These are phyloP conservation scores for Ascoidea rubescens DNA, from an alignment of 805 yeast species.

Conservation along the genomic window DNA sequence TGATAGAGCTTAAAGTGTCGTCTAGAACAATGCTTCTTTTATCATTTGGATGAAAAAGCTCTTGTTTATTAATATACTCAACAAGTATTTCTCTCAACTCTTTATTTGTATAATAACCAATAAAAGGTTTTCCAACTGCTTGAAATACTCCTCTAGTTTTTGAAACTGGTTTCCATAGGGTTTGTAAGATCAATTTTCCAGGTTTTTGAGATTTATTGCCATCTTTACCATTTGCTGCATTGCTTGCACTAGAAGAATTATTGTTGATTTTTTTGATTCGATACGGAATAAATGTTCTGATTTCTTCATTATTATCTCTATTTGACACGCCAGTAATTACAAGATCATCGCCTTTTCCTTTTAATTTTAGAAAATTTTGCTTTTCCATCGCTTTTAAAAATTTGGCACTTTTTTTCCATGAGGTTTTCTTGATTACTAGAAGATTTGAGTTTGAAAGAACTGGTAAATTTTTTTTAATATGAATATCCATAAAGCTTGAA, in stretches of 20 bases:
- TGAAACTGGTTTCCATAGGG: slow-evolving; percentile 43
- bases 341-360: slow-evolving; percentile 80
- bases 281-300: slow-evolving; percentile 56
- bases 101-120: slow-evolving; percentile 31
- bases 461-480: slow-evolving; percentile 63
- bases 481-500: slow-evolving; percentile 62
- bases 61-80: slow-evolving; percentile 38
- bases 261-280: slow-evolving; percentile 21
- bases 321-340: slow-evolving; percentile 38
- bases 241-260: slow-evolving; percentile 3
- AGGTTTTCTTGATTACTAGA: slow-evolving; percentile 60
- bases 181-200: slow-evolving; percentile 17
- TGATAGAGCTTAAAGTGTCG: slow-evolving; percentile 25
- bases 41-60: slow-evolving; percentile 36
- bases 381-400: slow-evolving; percentile 82
- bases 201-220: slow-evolving; percentile 17
- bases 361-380: slow-evolving; percentile 46
- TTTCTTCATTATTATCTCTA: slow-evolving; percentile 26
- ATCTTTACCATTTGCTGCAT: slow-evolving; percentile 2
- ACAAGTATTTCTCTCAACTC: slow-evolving; percentile 42
- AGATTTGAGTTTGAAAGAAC: slow-evolving; percentile 28
- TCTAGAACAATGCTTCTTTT: slow-evolving; percentile 45
- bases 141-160: slow-evolving; percentile 33
- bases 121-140: slow-evolving; percentile 22
- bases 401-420: slow-evolving; percentile 84